Conservation (phyloP, 2,329 filamentous ascomycete genomes). For the Zymoseptoria crescenta region DNA sequence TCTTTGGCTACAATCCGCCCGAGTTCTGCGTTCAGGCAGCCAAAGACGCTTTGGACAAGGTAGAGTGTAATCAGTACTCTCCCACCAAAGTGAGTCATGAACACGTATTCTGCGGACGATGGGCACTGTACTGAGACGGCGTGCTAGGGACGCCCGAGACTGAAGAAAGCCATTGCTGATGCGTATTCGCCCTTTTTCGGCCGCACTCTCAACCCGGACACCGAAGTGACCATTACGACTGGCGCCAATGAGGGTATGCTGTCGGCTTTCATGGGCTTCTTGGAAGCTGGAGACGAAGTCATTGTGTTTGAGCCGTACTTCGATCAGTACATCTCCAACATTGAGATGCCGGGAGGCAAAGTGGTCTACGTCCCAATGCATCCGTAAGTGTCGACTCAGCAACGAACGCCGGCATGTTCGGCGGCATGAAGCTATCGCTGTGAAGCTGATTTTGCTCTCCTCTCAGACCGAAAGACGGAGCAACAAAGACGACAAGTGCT, state of each 20-base stretch:
- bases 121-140: slow-evolving; percentile 11
- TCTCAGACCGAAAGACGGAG: slow-evolving; percentile 61
- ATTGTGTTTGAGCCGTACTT: slow-evolving; percentile 99
- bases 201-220: slow-evolving; percentile 73
- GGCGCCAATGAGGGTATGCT: slow-evolving; percentile 91
- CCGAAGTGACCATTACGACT: slow-evolving; percentile 90
- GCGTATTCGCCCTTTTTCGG: slow-evolving; percentile 89
- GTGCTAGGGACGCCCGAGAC: slow-evolving; percentile 64
- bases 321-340: slow-evolving; percentile 98
- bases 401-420: neutral
- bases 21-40: slow-evolving; percentile 85
- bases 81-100: slow-evolving; percentile 62
- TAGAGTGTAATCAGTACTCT: slow-evolving; percentile 98
- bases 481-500: slow-evolving; percentile 70
- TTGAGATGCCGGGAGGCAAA: slow-evolving; percentile 93
- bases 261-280: slow-evolving; percentile 94
- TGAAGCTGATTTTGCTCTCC: neutral
- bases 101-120: neutral
- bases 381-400: slow-evolving; percentile 38
- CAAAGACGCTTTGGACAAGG: slow-evolving; percentile 76
- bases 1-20: slow-evolving; percentile 92
- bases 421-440: neutral
- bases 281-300: slow-evolving; percentile 90
- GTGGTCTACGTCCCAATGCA: slow-evolving; percentile 94
- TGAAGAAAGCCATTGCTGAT: slow-evolving; percentile 88